Conservation (phyloP, 78 protist genomes). For the Tieghemostelium lacteum region DNA sequence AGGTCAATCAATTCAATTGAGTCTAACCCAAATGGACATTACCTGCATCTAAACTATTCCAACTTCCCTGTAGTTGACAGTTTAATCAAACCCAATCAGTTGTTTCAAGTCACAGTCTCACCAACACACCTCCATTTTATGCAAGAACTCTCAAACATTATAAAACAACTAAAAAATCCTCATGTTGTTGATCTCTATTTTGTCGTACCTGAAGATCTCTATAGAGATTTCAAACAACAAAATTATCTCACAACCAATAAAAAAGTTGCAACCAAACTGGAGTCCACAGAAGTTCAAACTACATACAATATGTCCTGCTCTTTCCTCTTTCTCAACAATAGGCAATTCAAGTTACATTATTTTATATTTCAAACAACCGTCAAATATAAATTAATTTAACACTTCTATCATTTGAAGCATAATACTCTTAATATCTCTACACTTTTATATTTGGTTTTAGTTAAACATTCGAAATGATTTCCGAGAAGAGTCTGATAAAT, state of each 20-base stretch:
- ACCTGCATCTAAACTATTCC: not conserved
- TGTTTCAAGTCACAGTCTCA: constrained; percentile 29
- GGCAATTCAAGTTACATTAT: too few species aligned
- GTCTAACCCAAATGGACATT: not conserved
- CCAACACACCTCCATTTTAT: constrained; percentile 8
- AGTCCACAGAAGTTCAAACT: not conserved
- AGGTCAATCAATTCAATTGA: not conserved
- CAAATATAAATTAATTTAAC: too few species aligned
- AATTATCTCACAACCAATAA: constrained; percentile 1
- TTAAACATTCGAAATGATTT: too few species aligned
- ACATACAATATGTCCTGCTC: not conserved
- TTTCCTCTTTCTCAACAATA: not conserved
- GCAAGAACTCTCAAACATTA: constrained; percentile 13
- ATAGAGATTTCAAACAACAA: not conserved
- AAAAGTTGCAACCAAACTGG: not conserved
- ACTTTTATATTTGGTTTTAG: too few species aligned
- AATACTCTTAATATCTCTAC: too few species aligned
- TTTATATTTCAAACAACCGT: too few species aligned
- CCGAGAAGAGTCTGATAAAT: too few species aligned
- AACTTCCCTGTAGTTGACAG: constrained; percentile 35
- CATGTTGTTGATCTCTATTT: constrained; percentile 2
- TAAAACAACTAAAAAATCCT: constrained; percentile 12
- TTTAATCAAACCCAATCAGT: constrained; percentile 11
- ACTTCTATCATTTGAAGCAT: too few species aligned
- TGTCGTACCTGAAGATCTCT: constrained; percentile 7